Base-by-base conservation (phyloP, 192 early-diverging fungal genomes). In the Chytriomyces sp. region DNA sequence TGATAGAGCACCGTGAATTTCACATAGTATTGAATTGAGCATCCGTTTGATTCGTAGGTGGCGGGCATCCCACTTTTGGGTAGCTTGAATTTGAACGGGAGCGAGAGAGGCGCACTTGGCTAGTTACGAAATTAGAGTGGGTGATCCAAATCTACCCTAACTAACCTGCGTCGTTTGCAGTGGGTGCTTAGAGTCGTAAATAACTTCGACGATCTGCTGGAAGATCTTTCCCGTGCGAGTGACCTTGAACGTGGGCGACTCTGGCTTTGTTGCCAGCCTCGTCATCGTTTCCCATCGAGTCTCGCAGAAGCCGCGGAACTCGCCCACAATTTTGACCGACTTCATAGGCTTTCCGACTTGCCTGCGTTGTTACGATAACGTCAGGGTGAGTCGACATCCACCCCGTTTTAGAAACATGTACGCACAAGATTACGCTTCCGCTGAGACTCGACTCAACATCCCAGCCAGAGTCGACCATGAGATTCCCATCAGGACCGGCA, bases 241-340 rank as follows among this genome's bases (percentile, higher is more conserved):
- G 14, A 56, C 33, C 25, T 69, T 53, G 36, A 56, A 69, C 44
- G 44, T 49, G 14, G 44, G 44, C 14, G 31, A 10, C 31, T 54
- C 66, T 25, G 49, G 54, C 56, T 69, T 53, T 38, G 17, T 6
- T 2, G 66, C 66, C 6, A 69, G 37, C 25, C 25, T 69, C 14
- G 36, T 32, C 22, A 32, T 22, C n/a, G 36, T 39, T 56, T 69
- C 66, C 63, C 63, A 74, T 26, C 64, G 49, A n/a, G 73, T 74
- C 59, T 74, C 73, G 34, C 19, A 26, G 28, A 55, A 67, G 26
- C 64, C 73, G 4, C 73, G 10, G 38, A 74, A 64, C 38, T 74
- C 73, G 25, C 25, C 63, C 1, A 25, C 32, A 53, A 74, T 56
- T 28, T 59, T 34, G 39, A 59, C 44, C 19, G 36, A 39, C 61